Base-by-base conservation (phyloP, 176 grass and related monocot genomes). In the Oryza rufipogon region DNA sequence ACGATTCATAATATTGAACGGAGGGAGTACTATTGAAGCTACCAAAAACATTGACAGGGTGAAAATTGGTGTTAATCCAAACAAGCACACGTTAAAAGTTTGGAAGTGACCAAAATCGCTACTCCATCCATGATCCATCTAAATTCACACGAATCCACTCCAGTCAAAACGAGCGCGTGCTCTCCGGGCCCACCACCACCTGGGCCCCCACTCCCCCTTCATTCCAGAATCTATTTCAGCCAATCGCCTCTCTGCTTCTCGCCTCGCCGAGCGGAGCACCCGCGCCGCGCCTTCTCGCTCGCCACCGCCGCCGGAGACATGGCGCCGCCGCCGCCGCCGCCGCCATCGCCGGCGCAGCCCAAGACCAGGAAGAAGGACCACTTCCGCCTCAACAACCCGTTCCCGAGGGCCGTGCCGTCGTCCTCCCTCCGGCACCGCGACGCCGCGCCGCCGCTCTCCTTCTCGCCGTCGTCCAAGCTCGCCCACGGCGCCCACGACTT, bases 341-440 rank as follows among this genome's bases (percentile, higher is more conserved):
- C 26, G 26, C 26, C 26, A 26, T 58, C 60, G 61, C 65, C 71
- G 4, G 61, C 30, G 46, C 16, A 17, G 41, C 75, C 44, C 23
- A 92, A 80, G 75, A 89, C 76, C n/a, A 65, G 81, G 34, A 94
- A 92, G 75, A 97, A 91, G 80, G 88, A 93, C 81, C 82, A 88
- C 72, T 58, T 78, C 26, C 92, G 74, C 84, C 67, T 97, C 85
- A 97, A 97, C 90, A 94, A 94, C 75, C 95, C 92, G 4, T 97
- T 97, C 36, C 95, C 90, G 0, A 76, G 75, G 30, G 70, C 92
- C 17, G 88, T 90, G 15, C 87, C 64, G 22, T 64, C 26, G 42
- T 25, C 81, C 64, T 66, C 90, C 79, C 83, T 86, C 82, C 78
- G 79, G 84, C 3, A 13, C 76, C 63, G 78, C 70, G 81, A 79